Evolutionary conservation across 176 grass and related monocot species (phyloP), one percentile per base, ranked within the genome.

Genomic region (Leersia perrieri): DNA sequence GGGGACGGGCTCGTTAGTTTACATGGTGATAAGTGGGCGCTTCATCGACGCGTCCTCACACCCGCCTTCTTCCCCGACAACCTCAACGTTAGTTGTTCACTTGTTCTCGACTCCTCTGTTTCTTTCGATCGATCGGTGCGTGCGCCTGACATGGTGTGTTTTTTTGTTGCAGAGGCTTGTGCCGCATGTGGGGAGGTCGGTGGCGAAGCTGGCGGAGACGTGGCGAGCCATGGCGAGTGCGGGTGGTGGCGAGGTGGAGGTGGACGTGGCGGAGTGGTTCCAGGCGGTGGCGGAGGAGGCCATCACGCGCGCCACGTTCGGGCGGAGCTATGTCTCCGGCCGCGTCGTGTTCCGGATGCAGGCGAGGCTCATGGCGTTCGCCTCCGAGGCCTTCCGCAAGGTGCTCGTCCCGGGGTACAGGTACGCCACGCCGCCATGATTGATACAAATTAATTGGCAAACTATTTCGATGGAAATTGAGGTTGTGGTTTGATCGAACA

Each of bases 231-330:
- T 94, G 91, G 87, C 89, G 5, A 1, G 63, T 9, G 57, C 87
- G 5, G 57, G n/a, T 34, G 86, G 29, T 15, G 91, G 89, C 33
- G 91, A 97, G 87, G 91, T 94, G 32, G 91, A 97, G 62, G 84
- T 97, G 68, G 90, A 97, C 81, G 79, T 94, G 36, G 86, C 91
- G 32, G 91, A 97, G 78, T 97, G 94, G 91, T 97, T 84, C 77
- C 94, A 97, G 69, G 82, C 85, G 20, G 89, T 97, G 28, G 71
- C 94, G 0, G 94, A 97, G 82, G 91, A 97, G 40, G 82, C 84
- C 74, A 94, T 94, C 79, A 84, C 89, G 38, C 91, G 87, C 62
- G 78, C 82, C 3, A 90, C 89, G 2, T 97, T 94, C 51, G 94
- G 94, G 0, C 57, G 84, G 8, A 97, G 94, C 89, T 94, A 91